Evolutionary conservation across 108 stramenopile species (phyloP).

Genomic region (Fragilariopsis cylindrus): DNA sequence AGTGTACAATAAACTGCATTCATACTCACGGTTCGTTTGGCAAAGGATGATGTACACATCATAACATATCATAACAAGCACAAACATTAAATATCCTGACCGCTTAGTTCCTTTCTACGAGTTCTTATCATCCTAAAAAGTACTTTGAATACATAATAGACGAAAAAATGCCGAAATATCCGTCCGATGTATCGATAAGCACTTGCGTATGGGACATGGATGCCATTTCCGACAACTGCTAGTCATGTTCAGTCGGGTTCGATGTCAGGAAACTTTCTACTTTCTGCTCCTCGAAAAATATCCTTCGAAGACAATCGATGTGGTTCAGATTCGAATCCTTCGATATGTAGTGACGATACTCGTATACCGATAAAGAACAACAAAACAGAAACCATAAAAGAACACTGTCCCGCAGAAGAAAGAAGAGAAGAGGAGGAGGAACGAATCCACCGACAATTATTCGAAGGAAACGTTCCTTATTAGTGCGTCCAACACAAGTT

Average conservation of each 20-base stretch:
- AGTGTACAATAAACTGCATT: no score
- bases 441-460: neutral
- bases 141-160: no score
- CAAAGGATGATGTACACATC: no score
- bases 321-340: neutral
- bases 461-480: neutral
- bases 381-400: neutral
- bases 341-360: constrained; percentile 10
- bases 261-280: neutral
- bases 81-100: no score
- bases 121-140: no score
- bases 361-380: neutral
- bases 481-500: constrained; percentile 28
- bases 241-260: neutral
- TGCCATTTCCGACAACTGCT: neutral
- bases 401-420: neutral
- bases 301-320: constrained; percentile 27
- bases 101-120: no score
- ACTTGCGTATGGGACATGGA: no score
- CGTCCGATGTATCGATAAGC: no score
- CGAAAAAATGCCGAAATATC: no score
- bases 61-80: no score
- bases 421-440: neutral
- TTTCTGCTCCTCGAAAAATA: constrained; percentile 22
- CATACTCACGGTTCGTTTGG: no score